Evolutionary conservation across 768 basidiomycete species (phyloP).

Genomic region (Tylopilus balloui): DNA sequence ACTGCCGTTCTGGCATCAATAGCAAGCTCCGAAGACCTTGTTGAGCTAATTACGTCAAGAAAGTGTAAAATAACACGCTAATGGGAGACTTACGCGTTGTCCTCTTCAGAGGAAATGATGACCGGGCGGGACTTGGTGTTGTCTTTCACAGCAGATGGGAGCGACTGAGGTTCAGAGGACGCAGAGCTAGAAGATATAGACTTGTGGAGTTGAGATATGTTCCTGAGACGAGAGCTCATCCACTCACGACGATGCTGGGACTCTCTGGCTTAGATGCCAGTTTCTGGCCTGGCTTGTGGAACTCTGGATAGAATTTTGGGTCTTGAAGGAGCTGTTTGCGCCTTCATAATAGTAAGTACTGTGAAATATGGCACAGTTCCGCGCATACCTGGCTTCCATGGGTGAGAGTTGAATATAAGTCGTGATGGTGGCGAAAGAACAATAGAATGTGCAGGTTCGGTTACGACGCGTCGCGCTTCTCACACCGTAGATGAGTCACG

Average conservation of each 20-base stretch:
- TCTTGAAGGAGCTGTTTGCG: slow-evolving; percentile 27
- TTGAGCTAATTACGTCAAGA: slow-evolving; percentile 11
- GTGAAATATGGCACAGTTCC: too few species aligned
- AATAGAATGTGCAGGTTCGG: neutral
- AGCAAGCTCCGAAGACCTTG: neutral
- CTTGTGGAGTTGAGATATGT: slow-evolving; percentile 8
- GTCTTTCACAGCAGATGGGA: slow-evolving; percentile 5
- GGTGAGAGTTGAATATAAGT: neutral
- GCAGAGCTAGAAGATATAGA: slow-evolving; percentile 24
- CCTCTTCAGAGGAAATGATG: slow-evolving; percentile 32
- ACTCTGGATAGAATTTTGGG: slow-evolving; percentile 28
- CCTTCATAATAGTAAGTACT: slow-evolving; percentile 7
- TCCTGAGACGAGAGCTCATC: neutral
- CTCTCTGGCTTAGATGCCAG: neutral
- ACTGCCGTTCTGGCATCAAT: neutral
- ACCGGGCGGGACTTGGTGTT: slow-evolving; percentile 11
- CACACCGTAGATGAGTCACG: slow-evolving; percentile 14
- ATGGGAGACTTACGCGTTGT: slow-evolving; percentile 6
- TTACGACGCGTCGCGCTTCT: slow-evolving; percentile 23
- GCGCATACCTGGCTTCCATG: slow-evolving; percentile 28
- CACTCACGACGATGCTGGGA: slow-evolving; percentile 23
- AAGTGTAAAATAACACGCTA: neutral
- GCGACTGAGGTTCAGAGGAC: slow-evolving; percentile 20
- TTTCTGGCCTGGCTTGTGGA: slow-evolving; percentile 23
- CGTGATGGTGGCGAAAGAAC: slow-evolving; percentile 5